Evolutionary conservation across 768 basidiomycete species (phyloP).

Genomic region (Mycena chlorophos): DNA sequence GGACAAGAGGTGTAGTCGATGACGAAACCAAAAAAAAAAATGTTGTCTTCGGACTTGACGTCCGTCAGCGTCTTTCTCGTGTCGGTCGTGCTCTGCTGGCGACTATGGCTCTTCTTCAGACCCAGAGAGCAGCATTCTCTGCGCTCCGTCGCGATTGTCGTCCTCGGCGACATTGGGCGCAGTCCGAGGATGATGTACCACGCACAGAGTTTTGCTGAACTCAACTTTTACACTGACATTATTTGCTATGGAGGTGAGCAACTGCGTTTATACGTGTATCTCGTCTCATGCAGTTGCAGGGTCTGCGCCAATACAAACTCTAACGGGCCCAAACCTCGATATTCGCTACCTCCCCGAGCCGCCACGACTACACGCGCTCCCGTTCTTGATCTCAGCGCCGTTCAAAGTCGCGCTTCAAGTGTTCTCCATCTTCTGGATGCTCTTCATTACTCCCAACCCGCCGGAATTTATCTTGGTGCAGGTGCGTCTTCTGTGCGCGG

Average conservation of each 20-base stretch:
- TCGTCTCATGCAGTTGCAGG: conserved; percentile 43
- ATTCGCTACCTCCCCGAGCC: conserved; percentile 69
- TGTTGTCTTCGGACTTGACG: conserved; percentile 17
- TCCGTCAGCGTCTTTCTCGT: conserved; percentile 9
- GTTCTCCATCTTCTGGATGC: conserved; percentile 55
- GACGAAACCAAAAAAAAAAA: background rate
- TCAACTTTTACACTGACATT: conserved; percentile 74
- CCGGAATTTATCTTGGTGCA: conserved; percentile 90
- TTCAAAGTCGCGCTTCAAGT: conserved; percentile 78
- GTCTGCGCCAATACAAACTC: conserved; percentile 72
- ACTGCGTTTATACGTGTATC: background rate
- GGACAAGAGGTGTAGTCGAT: background rate
- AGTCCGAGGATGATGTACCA: conserved; percentile 99
- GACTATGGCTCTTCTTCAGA: conserved; percentile 33
- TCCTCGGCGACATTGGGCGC: conserved; percentile 93
- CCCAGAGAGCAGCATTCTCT: conserved; percentile 42
- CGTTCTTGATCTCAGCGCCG: conserved; percentile 75
- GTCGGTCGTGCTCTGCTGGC: conserved; percentile 33
- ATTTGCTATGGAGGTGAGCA: conserved; percentile 82
- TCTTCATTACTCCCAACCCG: conserved; percentile 61
- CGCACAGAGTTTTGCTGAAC: conserved; percentile 84
- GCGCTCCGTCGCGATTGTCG: conserved; percentile 83
- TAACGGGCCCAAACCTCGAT: conserved; percentile 64
- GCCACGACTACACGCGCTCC: conserved; percentile 55
- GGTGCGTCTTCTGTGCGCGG: conserved; percentile 45